phyloP scores from a whole-genome alignment of 768 basidiomycete species.

The Rhizopogon vulgaris region DNA sequence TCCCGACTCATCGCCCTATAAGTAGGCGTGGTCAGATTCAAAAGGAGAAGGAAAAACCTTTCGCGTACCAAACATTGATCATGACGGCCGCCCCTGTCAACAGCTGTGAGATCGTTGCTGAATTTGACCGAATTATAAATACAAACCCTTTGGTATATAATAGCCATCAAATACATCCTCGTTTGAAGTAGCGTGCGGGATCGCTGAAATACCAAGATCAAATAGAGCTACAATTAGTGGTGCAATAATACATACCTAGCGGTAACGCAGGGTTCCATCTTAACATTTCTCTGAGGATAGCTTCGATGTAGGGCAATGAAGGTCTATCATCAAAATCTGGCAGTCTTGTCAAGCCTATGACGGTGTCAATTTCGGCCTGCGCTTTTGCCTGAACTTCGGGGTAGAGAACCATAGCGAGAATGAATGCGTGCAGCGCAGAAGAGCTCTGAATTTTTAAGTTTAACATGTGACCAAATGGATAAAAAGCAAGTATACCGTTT shows the following conservation, averaged over 20 bases:
- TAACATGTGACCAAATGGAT: too few relatives aligned
- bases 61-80: conserved; percentile 13
- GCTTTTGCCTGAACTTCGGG: conserved; percentile 18
- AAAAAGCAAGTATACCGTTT: neutral
- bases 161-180: conserved; percentile 39
- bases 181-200: conserved; percentile 25
- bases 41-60: neutral
- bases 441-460: conserved; percentile 9
- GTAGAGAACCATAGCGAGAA: conserved; percentile 15
- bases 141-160: conserved; percentile 47
- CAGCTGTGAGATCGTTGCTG: neutral
- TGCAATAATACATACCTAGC: conserved; percentile 9
- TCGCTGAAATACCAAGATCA: conserved; percentile 5
- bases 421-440: conserved; percentile 8
- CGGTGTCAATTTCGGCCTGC: conserved; percentile 11
- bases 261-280: conserved; percentile 19
- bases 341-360: conserved; percentile 14
- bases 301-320: conserved; percentile 16
- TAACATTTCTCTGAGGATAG: conserved; percentile 15
- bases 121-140: neutral
- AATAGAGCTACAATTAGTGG: neutral
- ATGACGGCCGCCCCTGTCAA: conserved; percentile 16
- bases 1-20: conserved; percentile 19
- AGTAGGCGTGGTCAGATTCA: neutral
- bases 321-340: conserved; percentile 12